phyloP scores from a whole-genome alignment of 345 rosid species.

The Citrus unshiu region DNA sequence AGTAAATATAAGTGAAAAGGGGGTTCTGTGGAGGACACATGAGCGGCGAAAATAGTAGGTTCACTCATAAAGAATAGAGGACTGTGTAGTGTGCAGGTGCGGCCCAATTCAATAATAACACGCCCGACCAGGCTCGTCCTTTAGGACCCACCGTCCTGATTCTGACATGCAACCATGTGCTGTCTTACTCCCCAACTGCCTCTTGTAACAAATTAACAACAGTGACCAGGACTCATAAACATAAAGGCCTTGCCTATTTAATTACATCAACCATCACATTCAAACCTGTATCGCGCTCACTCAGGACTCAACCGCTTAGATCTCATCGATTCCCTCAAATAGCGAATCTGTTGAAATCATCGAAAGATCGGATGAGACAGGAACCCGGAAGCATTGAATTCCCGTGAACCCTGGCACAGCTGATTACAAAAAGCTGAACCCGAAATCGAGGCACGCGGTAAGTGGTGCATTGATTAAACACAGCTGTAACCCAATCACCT shows the following conservation, averaged over 20 bases:
- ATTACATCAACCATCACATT: not conserved
- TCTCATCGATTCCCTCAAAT: not conserved
- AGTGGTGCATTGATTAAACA: slow-evolving; percentile 39
- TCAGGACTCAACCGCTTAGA: not conserved
- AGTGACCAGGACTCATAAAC: not conserved
- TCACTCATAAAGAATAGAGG: no score
- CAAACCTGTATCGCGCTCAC: no score
- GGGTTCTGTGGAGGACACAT: accelerated
- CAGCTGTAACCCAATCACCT: slow-evolving; percentile 54
- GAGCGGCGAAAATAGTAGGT: no score
- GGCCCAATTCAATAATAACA: no score
- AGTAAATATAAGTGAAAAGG: no score
- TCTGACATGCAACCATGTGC: no score
- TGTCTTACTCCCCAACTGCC: not conserved
- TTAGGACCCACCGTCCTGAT: no score
- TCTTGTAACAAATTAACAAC: not conserved
- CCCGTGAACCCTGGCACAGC: not conserved
- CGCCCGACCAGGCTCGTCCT: no score
- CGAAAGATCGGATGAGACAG: not conserved
- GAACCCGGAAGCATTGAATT: not conserved
- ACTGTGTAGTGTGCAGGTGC: no score
- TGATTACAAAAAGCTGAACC: not conserved
- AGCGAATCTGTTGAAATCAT: no score
- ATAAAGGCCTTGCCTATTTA: no score
- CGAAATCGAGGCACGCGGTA: slow-evolving; percentile 29